phyloP scores from a whole-genome alignment of 768 basidiomycete species.

The Podaxis sp. region DNA sequence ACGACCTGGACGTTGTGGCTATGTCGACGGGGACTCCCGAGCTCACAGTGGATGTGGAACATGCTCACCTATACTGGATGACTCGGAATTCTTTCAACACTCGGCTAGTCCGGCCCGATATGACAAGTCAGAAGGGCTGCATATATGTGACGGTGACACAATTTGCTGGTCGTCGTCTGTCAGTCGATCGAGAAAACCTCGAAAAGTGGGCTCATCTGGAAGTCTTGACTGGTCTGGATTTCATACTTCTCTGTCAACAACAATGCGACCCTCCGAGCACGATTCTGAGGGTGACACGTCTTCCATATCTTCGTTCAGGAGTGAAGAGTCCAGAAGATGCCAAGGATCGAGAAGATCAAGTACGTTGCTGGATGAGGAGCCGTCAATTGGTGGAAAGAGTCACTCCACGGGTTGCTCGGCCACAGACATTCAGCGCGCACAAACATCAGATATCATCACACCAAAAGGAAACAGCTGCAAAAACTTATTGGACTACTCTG shows the following conservation, averaged over 20 bases:
- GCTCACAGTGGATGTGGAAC: neutral
- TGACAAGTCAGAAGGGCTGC: neutral
- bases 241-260: neutral
- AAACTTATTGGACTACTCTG: constrained; percentile 12
- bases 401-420: neutral
- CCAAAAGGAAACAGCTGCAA: neutral
- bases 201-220: neutral
- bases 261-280: neutral
- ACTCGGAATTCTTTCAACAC: neutral
- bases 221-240: neutral
- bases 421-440: no score
- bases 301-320: neutral
- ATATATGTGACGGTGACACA: neutral
- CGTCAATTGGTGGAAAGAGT: neutral
- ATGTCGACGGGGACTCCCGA: neutral
- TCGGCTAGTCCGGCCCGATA: neutral
- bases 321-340: neutral
- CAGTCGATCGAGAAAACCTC: neutral
- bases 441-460: neutral
- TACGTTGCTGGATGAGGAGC: neutral
- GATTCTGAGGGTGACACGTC: neutral
- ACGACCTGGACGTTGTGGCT: neutral
- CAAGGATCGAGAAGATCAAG: no score
- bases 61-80: neutral
- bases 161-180: neutral